Conservation (phyloP, 1,284 basidiomycete species). For the Pseudozyma tsukubaensis region DNA sequence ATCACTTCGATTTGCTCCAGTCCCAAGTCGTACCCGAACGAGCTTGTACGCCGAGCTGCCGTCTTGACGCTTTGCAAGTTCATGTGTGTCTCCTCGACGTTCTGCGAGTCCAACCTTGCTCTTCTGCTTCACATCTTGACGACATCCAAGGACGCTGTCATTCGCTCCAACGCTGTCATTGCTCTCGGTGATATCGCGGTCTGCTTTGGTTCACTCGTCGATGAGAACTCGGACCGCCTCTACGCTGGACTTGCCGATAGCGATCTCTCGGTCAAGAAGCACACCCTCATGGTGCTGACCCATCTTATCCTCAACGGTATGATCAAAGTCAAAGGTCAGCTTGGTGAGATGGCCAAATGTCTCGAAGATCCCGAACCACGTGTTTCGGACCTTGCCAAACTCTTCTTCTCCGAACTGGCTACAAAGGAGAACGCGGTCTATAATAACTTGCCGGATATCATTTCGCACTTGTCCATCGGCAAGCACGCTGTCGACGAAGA, state of each 20-base stretch:
- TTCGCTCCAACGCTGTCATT: slow-evolving; percentile 95
- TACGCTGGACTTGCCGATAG: slow-evolving; percentile 91
- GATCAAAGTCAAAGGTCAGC: slow-evolving; percentile 99
- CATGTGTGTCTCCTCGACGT: slow-evolving; percentile 92
- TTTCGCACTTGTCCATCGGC: slow-evolving; percentile 84
- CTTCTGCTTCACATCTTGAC: slow-evolving; percentile 93
- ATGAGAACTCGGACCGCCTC: slow-evolving; percentile 94
- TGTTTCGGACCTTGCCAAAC: slow-evolving; percentile 90
- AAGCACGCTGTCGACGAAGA: slow-evolving; percentile 94
- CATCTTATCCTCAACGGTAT: slow-evolving; percentile 97
- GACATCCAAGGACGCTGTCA: slow-evolving; percentile 85
- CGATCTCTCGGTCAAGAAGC: slow-evolving; percentile 94
- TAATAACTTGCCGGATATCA: slow-evolving; percentile 84
- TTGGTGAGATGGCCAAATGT: slow-evolving; percentile 99
- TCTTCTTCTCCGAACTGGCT: slow-evolving; percentile 95
- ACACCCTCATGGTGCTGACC: slow-evolving; percentile 97
- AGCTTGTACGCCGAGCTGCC: slow-evolving; percentile 84
- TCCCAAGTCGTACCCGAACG: slow-evolving; percentile 77
- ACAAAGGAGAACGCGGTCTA: slow-evolving; percentile 99
- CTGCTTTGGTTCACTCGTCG: slow-evolving; percentile 93
- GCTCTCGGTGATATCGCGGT: slow-evolving; percentile 96
- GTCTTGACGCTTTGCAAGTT: slow-evolving; percentile 93
- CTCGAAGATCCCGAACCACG: slow-evolving; percentile 90
- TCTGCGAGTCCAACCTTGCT: slow-evolving; percentile 89
- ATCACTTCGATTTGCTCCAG: slow-evolving; percentile 85